Percentiles rank a stretch among this genome's conserved stretches.
Evolutionary conservation across 2,329 filamentous ascomycete species (phyloP).

Genomic region (Curvularia hawaiiensis): DNA sequence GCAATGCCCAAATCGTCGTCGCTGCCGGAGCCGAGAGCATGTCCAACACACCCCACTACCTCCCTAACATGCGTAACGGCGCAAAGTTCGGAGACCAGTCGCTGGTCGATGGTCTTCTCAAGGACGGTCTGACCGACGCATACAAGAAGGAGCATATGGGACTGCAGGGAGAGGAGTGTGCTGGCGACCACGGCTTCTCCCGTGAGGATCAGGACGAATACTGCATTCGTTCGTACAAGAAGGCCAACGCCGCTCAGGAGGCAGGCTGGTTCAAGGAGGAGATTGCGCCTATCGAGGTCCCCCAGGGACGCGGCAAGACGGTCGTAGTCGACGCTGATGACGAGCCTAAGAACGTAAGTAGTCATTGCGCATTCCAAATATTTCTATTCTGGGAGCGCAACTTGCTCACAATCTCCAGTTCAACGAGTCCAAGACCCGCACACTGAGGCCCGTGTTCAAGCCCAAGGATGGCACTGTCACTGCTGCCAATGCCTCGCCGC

Average conservation of each 20-base stretch:
- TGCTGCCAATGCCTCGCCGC: conserved; percentile 92
- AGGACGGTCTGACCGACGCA: conserved; percentile 92
- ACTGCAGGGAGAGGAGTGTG: conserved; percentile 88
- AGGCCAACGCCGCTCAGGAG: conserved; percentile 84
- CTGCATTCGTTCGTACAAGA: conserved; percentile 93
- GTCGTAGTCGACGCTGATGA: conserved; percentile 84
- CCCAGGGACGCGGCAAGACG: conserved; percentile 87
- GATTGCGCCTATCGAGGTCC: conserved; percentile 88
- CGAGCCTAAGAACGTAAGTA: conserved; percentile 84
- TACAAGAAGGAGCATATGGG: conserved; percentile 99
- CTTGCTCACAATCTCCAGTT: conserved; percentile 46
- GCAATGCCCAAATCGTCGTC: conserved; percentile 89
- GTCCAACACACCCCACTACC: conserved; percentile 97
- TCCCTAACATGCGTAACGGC: conserved; percentile 82
- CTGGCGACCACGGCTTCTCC: conserved; percentile 77
- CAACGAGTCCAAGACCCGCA: conserved; percentile 58
- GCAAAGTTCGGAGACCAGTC: conserved; percentile 93
- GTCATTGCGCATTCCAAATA: background rate
- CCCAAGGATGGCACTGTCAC: conserved; percentile 88
- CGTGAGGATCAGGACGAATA: conserved; percentile 93
- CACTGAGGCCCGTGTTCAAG: conserved; percentile 76
- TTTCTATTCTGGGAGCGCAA: conserved; percentile 13
- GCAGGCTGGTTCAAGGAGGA: conserved; percentile 81
- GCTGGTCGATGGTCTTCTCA: conserved; percentile 88
- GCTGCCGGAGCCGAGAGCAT: conserved; percentile 97